Evolutionary conservation across 805 yeast genomes (phyloP), one percentile per base, ranked within the genome.

Genomic region (Candida stauntonica): DNA sequence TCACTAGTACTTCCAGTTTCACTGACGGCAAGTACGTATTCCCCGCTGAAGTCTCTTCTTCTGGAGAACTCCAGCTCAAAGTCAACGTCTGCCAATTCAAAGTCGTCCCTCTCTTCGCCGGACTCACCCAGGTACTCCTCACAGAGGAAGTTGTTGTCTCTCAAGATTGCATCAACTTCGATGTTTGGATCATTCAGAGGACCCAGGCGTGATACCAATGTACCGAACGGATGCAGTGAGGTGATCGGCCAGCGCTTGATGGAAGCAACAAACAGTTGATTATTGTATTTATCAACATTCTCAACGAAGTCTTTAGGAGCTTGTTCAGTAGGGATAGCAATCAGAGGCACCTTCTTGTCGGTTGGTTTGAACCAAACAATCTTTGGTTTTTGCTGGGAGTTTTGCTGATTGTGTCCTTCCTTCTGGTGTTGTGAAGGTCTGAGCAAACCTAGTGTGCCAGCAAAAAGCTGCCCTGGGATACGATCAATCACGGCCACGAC

Each of bases 221-320:
- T 88, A 52, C 99, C 99, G 58, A 93, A 93, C 5, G 99, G 99
- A 68, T 93, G 99, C 61, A 93, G 73, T 0, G 98, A 91, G 8
- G 99, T 93, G 62, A 93, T 93, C 56, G 99, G 99, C 99, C 99
- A 93, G 62, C 99, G 81, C 61, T 93, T 93, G 55, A 93, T 91
- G 1, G 95, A 84, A 0, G 98, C 97, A 45, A 93, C 91, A 58
- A 91, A 93, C 36, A 89, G 66, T 52, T 81, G 85, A 57, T 86
- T 78, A 0, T 85, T 72, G 54, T 93, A 93, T 36, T 71, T 72
- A 40, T 85, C 94, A 48, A 88, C 95, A 51, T 87, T 88, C 51
- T 88, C 96, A 30, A 93, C 89, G 63, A 93, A 91, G 61, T 91
- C 98, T 42, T 74, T 77, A 24, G 99, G 99, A 0, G 96, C 99